Percentiles rank a stretch among this genome's conserved stretches.
phyloP scores from a whole-genome alignment of 2,329 filamentous ascomycete genomes.

The Neonectria ditissima region DNA sequence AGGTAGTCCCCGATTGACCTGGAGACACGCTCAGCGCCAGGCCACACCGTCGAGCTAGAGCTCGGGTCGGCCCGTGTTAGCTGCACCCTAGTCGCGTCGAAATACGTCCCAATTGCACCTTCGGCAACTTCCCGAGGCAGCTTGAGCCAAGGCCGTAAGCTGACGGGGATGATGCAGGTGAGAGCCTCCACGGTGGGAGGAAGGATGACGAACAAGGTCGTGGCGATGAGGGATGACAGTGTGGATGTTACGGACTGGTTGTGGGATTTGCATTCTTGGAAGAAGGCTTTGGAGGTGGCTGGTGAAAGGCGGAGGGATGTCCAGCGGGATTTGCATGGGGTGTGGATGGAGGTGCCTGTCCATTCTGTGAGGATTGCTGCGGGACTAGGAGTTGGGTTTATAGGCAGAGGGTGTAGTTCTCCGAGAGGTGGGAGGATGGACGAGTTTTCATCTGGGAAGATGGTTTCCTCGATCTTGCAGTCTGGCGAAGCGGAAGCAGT shows the following conservation, averaged over 20 bases:
- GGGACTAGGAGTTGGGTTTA: conserved; percentile 46
- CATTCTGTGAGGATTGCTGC: conserved; percentile 51
- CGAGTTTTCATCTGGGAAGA: conserved; percentile 32
- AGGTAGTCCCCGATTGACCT: conserved; percentile 16
- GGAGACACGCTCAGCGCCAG: conserved; percentile 2
- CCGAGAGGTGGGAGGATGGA: conserved; percentile 56
- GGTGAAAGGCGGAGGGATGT: conserved; percentile 29
- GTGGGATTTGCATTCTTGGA: conserved; percentile 26
- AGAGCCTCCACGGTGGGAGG: conserved; percentile 26
- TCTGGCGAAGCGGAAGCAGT: conserved; percentile 16
- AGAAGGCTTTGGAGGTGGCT: conserved; percentile 11
- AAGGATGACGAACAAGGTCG: conserved; percentile 24
- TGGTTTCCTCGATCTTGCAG: neutral
- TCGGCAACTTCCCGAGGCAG: conserved; percentile 19
- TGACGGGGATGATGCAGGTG: conserved; percentile 34
- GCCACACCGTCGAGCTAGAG: conserved; percentile 6
- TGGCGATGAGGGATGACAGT: conserved; percentile 28
- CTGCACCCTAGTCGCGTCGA: conserved; percentile 28
- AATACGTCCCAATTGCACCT: conserved; percentile 27
- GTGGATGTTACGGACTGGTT: conserved; percentile 26
- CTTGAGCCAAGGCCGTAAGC: conserved; percentile 29
- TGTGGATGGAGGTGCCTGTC: conserved; percentile 52
- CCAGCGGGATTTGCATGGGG: conserved; percentile 33
- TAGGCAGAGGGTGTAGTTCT: conserved; percentile 51
- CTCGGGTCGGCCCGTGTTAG: conserved; percentile 7